Percentiles rank a stretch among this genome's conserved stretches.
phyloP scores from a whole-genome alignment of 192 early-diverging fungal species.

The Backusella luteola region DNA sequence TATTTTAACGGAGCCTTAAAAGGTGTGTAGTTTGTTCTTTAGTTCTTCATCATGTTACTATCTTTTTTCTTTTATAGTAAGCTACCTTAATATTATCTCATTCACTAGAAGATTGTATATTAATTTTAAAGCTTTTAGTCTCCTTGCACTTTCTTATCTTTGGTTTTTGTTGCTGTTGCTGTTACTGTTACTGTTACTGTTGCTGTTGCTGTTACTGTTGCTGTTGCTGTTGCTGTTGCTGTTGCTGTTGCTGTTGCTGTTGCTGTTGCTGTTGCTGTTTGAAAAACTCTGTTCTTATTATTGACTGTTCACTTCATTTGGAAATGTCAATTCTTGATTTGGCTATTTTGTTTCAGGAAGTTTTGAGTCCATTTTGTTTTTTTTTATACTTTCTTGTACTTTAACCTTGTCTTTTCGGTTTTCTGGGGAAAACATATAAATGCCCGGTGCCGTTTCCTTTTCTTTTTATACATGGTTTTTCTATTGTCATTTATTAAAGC shows the following conservation, averaged over 20 bases:
- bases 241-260: not conserved
- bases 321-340: not conserved
- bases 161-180: not conserved
- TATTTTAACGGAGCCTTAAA: slow-evolving; percentile 8
- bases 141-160: not conserved
- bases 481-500: not conserved
- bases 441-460: not conserved
- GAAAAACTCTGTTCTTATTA: not conserved
- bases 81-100: not conserved
- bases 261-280: not conserved
- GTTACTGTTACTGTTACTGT: not conserved
- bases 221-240: not conserved
- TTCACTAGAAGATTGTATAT: not conserved
- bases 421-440: not conserved
- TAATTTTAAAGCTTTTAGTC: too few relatives aligned
- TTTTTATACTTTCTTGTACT: not conserved
- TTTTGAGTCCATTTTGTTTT: not conserved
- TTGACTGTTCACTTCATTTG: not conserved
- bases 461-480: not conserved
- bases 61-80: not conserved
- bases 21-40: not conserved
- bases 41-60: not conserved
- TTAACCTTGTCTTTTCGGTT: not conserved
- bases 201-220: too few relatives aligned
- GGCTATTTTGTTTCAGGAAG: not conserved